These are phyloP conservation scores for Cytospora mali DNA, from an alignment of 2,329 filamentous ascomycete species.

Conservation along the genomic window DNA sequence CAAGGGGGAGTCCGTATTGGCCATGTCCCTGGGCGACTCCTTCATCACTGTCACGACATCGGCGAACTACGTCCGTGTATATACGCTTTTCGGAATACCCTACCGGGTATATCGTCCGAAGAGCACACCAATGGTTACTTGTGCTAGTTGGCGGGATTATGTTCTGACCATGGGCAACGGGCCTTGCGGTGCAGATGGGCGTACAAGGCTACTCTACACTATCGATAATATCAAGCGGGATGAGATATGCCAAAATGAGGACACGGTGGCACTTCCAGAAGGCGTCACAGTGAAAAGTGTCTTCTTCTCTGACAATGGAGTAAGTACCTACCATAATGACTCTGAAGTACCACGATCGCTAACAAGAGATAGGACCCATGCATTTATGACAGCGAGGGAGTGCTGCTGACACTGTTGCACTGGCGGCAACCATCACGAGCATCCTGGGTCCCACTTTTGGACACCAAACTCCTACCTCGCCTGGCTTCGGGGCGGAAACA, in stretches of 20 bases:
- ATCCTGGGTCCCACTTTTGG: conserved; percentile 87
- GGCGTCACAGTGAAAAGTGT: conserved; percentile 75
- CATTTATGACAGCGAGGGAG: conserved; percentile 92
- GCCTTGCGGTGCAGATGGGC: conserved; percentile 76
- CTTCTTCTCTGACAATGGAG: conserved; percentile 91
- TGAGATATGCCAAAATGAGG: conserved; percentile 92
- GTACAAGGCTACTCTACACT: conserved; percentile 79
- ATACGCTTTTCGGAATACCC: conserved; percentile 88
- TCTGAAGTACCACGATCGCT: not conserved
- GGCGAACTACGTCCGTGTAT: conserved; percentile 86
- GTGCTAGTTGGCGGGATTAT: conserved; percentile 92
- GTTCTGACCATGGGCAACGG: conserved; percentile 96
- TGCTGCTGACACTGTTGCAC: conserved; percentile 83
- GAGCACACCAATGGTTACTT: conserved; percentile 85
- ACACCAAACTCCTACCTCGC: conserved; percentile 82
- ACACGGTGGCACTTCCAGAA: conserved; percentile 81
- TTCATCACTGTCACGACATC: conserved; percentile 90
- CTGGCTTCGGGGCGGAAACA: conserved; percentile 82
- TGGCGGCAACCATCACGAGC: conserved; percentile 88
- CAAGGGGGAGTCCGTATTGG: conserved; percentile 79
- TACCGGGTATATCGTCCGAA: conserved; percentile 90
- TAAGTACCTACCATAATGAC: conserved; percentile 48
- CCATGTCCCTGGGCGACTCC: conserved; percentile 87
- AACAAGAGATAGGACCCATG: conserved; percentile 73
- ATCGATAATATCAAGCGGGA: conserved; percentile 95